Evolutionary conservation across 106 monocot genomes (phyloP).

Genomic region (Dendrobium catenatum): DNA sequence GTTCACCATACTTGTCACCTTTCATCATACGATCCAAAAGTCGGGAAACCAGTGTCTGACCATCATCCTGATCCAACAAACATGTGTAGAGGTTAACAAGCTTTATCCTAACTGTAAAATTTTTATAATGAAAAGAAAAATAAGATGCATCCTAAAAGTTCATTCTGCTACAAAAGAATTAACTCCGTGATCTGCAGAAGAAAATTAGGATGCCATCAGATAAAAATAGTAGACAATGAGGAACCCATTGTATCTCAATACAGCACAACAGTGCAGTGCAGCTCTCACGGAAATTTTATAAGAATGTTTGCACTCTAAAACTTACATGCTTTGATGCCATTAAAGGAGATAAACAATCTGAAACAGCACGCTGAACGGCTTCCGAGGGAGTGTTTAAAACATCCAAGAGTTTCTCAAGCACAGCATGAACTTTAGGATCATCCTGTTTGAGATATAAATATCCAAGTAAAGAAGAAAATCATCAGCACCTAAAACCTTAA

Average conservation of each 20-base stretch:
- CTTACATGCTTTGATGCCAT: constrained; percentile 80
- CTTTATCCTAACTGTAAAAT: background rate
- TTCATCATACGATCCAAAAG: constrained; percentile 73
- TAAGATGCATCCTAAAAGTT: background rate
- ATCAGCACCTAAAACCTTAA: background rate
- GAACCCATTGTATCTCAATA: background rate
- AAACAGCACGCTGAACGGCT: constrained; percentile 96
- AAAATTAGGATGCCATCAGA: background rate
- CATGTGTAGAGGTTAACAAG: background rate
- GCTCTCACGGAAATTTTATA: background rate
- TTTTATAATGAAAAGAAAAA: background rate
- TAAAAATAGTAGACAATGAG: background rate
- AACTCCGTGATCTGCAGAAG: background rate
- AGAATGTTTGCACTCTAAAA: background rate
- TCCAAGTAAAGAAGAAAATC: background rate
- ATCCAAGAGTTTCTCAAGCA: constrained; percentile 89
- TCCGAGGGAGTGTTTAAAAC: constrained; percentile 97
- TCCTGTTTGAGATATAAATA: constrained; percentile 41
- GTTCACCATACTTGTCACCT: constrained; percentile 90
- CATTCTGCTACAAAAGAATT: background rate
- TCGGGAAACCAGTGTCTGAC: constrained; percentile 52
- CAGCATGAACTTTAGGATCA: constrained; percentile 92
- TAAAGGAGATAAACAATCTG: constrained; percentile 90
- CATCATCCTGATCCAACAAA: constrained; percentile 58
- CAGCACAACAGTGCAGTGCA: background rate